Evolutionary conservation across 2,329 filamentous ascomycete genomes (phyloP).

Genomic region (Aspergillus viridinutans): DNA sequence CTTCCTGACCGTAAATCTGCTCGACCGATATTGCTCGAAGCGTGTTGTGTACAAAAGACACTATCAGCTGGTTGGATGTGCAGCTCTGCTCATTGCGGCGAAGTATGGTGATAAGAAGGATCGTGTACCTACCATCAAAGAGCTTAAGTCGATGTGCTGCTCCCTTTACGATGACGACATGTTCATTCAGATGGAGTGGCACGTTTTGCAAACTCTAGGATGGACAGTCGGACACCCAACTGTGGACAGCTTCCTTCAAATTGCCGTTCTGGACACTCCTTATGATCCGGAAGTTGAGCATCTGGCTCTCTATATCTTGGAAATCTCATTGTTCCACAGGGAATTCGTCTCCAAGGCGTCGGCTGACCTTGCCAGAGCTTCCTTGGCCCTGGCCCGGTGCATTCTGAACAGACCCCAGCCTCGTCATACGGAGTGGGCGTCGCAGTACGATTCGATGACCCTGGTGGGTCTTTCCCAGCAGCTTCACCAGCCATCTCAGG

Average conservation of each 20-base stretch:
- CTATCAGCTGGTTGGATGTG: slow-evolving; percentile 96
- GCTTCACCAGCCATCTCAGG: slow-evolving; percentile 62
- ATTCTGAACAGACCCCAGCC: slow-evolving; percentile 77
- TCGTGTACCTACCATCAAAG: slow-evolving; percentile 92
- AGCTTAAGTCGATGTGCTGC: slow-evolving; percentile 99
- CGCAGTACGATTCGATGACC: slow-evolving; percentile 48
- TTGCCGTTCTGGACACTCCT: slow-evolving; percentile 70
- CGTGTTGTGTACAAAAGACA: slow-evolving; percentile 98
- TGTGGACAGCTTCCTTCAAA: slow-evolving; percentile 86
- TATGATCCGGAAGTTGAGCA: slow-evolving; percentile 87
- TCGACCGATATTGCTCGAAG: slow-evolving; percentile 96
- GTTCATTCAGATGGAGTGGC: slow-evolving; percentile 99
- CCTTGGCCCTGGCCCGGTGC: slow-evolving; percentile 78
- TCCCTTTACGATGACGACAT: slow-evolving; percentile 97
- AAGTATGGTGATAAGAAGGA: slow-evolving; percentile 99
- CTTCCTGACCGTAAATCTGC: slow-evolving; percentile 91
- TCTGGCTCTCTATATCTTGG: slow-evolving; percentile 89
- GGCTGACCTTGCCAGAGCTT: slow-evolving; percentile 83
- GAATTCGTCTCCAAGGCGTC: slow-evolving; percentile 93
- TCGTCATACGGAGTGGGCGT: slow-evolving; percentile 70
- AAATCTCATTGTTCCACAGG: slow-evolving; percentile 92
- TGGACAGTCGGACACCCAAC: slow-evolving; percentile 96
- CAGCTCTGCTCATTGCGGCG: slow-evolving; percentile 89
- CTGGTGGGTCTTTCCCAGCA: slow-evolving; percentile 62
- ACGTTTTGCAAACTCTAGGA: slow-evolving; percentile 93